Base-by-base conservation (phyloP, 345 rosid genomes). In the Eucalyptus cladocalyx region DNA sequence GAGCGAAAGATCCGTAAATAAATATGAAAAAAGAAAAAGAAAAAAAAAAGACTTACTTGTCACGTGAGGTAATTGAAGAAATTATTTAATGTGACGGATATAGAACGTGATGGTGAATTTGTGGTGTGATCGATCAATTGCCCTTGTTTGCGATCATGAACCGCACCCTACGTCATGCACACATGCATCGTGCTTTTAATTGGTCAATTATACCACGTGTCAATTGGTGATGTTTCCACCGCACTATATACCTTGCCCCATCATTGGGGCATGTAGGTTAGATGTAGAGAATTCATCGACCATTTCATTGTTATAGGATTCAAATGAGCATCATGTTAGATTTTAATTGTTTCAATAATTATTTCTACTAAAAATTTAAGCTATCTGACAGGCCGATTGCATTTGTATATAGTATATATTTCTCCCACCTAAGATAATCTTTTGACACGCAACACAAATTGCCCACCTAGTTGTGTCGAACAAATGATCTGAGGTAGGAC, bases 71-170 rank as follows among this genome's bases (percentile, higher is more conserved):
- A 18, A 37, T 34, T 19, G 15, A 42, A 37, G 21, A 32, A 32
- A 69, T 2, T 34, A 19, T 37, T 72, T 37, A 10, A 37, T 72
- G 14, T 37, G 7, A 17, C 0, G 24, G 7, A 19, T 18, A 34
- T 6, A 3, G 3, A 26, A 9, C 4, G 4, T 5, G 43, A 3
- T 1, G 2, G 15, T 18, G 42, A 69, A 16, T 5, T 17, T 5
- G 4, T 3, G 24, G 81, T 37, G 15, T 40, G 14, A 72, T 21
- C 15, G 14, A 72, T 72, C 81, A 17, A 72, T 72, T 37, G 8
- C 42, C 6, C n/a, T n/a, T n/a, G 5, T 72, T 34, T 37, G 43
- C 2, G 5, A 67, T 67, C 2, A 2, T n/a, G 37, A 65, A 8
- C 18, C 21, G 0, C 80, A 69, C 42, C 80, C 80, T 12, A 4